Base-by-base conservation (phyloP, 1,139 yeast species). In the Pneumocystis oryctolagi region DNA sequence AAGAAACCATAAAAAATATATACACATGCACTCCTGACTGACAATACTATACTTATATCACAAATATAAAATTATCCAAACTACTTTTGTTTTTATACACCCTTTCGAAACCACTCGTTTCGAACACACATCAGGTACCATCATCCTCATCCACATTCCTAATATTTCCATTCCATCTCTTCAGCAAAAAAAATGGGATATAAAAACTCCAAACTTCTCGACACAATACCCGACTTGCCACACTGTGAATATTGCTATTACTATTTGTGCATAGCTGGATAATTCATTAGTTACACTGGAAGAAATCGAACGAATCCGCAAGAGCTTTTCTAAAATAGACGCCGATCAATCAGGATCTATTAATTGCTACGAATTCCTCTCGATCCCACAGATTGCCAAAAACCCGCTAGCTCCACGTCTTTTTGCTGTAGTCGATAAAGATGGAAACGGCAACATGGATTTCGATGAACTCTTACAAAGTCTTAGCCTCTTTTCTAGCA, bases 391-490 rank as follows among this genome's bases (percentile, higher is more conserved):
- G 0, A 89, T 94, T 34, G 82, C 89, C 6, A 80, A 85, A 55
- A 94, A 94, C 71, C 98, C 98, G 1, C 77, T 94, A 64, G 97
- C 97, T 0, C 77, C 84, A 16, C 79, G 99, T 65, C 82, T 94
- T 66, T 87, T 94, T 81, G 97, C 92, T 68, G 92, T 94, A 18
- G 90, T 94, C 73, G 99, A 94, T 72, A 85, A 83, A 65, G 97
- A 94, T 71, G 89, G 89, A 8, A 87, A 89, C 68, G 98, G 98
- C 0, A 87, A 86, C 66, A 89, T 94, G 60, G 98, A 94, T 73
- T 92, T 94, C 75, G 92, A 89, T 72, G 99, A 94, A 75, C 94
- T 94, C 73, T 87, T 94, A 62, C 79, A 86, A 1, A 97, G 96
- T 1, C 77, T 94, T 59, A 86, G 95, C 5, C 92, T 94, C 1